Conservation (phyloP, 1,284 basidiomycete genomes). For the Abortiporus biennis region DNA sequence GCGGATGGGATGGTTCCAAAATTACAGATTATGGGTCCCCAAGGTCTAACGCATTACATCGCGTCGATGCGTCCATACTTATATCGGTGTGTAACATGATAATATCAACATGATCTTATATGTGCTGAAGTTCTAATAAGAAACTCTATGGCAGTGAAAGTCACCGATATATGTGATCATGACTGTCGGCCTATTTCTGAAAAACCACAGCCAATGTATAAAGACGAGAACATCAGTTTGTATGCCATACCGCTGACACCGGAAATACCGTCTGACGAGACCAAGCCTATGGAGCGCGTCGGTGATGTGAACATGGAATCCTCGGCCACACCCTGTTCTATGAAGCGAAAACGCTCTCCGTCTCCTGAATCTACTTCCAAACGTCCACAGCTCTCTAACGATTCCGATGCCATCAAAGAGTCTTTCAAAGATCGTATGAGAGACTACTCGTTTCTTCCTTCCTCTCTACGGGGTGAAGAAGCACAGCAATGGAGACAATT, state of each 20-base stretch:
- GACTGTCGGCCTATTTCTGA: constrained; percentile 14
- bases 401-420: too few relatives aligned
- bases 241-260: constrained; percentile 54
- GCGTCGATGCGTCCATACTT: constrained; percentile 65
- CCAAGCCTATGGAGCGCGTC: constrained; percentile 1
- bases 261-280: background rate
- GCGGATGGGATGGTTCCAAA: constrained; percentile 63
- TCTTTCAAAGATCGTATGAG: too few relatives aligned
- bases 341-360: constrained; percentile 20
- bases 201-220: constrained; percentile 39
- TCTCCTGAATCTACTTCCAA: constrained; percentile 29
- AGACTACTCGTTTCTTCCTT: constrained; percentile 37
- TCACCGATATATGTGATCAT: constrained; percentile 35
- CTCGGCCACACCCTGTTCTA: too few relatives aligned
- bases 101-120: background rate
- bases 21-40: constrained; percentile 67
- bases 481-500: constrained; percentile 48
- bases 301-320: too few relatives aligned
- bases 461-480: constrained; percentile 28
- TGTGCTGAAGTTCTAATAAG: constrained; percentile 23
- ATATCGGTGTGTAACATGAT: constrained; percentile 38
- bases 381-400: constrained; percentile 21
- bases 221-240: constrained; percentile 60
- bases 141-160: constrained; percentile 40
- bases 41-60: constrained; percentile 63